Conservation (phyloP, 2,329 filamentous ascomycete species). For the Fusarium newnesense region DNA sequence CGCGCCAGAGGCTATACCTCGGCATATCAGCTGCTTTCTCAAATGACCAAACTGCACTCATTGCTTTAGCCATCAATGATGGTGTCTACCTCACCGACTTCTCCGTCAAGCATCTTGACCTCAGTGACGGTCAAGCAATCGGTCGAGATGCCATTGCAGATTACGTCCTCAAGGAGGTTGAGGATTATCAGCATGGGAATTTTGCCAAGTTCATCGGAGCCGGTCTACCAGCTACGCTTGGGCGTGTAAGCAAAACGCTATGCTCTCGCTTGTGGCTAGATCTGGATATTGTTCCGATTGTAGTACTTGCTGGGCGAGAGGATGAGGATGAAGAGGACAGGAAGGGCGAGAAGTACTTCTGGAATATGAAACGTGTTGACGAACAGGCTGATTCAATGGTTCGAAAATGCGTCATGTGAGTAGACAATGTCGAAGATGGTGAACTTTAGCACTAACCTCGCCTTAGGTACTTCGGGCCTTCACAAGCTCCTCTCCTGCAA, state of each 20-base stretch:
- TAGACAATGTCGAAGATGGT: not conserved
- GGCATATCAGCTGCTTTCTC: constrained; percentile 68
- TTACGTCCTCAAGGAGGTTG: constrained; percentile 46
- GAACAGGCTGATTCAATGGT: constrained; percentile 86
- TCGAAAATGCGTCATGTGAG: constrained; percentile 78
- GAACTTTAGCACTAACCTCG: no score
- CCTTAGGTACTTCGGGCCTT: constrained; percentile 73
- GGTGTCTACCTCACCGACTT: constrained; percentile 80
- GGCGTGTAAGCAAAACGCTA: constrained; percentile 67
- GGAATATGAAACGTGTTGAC: constrained; percentile 71
- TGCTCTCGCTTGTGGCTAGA: constrained; percentile 79
- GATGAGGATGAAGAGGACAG: constrained; percentile 42
- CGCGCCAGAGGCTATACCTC: constrained; percentile 64
- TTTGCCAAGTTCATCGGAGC: constrained; percentile 78
- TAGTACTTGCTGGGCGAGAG: constrained; percentile 62
- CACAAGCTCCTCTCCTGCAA: constrained; percentile 72
- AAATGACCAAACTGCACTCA: constrained; percentile 61
- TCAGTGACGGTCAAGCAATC: constrained; percentile 68
- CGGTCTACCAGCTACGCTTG: constrained; percentile 50
- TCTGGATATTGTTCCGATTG: constrained; percentile 78
- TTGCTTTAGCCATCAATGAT: constrained; percentile 77
- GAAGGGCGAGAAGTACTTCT: constrained; percentile 49
- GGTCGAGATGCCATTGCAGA: not conserved
- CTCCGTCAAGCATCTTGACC: constrained; percentile 67
- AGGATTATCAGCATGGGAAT: constrained; percentile 70